Evolutionary conservation across 306 rosid genomes (phyloP), one percentile per base, ranked within the genome.

Genomic region (Senna tora): DNA sequence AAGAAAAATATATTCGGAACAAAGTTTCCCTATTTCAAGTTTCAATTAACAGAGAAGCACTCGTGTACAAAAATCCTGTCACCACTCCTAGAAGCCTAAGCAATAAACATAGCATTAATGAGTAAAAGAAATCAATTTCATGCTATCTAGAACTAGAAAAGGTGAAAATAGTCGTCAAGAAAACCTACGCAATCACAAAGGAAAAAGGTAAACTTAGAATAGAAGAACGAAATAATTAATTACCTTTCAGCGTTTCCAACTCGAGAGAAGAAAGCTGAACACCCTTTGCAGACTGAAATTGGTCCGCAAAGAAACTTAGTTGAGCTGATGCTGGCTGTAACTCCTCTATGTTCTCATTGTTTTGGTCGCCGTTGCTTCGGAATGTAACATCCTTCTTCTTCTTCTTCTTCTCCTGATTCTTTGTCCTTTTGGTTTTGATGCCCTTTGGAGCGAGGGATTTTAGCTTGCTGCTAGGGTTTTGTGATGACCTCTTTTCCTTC

Each of bases 191-290:
- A 12, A 14, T 57, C 19, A 28, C 7, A 28, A 51, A 30, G 16
- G 5, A 30, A 56, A 30, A 4, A 30, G 22, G 14, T 4, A 34
- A 34, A 16, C 6, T 33, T 4, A 5, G 7, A 34, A 3, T 2
- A n/a, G n/a, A n/a, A n/a, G n/a, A n/a, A n/a, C n/a, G n/a, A n/a
- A n/a, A n/a, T n/a, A n/a, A n/a, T n/a, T n/a, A n/a, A n/a, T n/a
- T n/a, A n/a, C 96, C 89, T 65, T 81, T 86, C n/a, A 94, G 60
- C 28, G 92, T 83, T 34, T 94, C 88, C 7, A 86, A 42, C 77
- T 91, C 98, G 25, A 91, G 84, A 45, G 96, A 89, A 41, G 98
- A 94, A 34, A 91, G 79, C 51, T 86, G 76, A 14, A 89, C 16
- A 30, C 69, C 90, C 36, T 77, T 87, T 34, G 84, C 90, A 2